Evolutionary conservation across 148 eudicot species (phyloP).

Genomic region (Amaranthus palmeri): DNA sequence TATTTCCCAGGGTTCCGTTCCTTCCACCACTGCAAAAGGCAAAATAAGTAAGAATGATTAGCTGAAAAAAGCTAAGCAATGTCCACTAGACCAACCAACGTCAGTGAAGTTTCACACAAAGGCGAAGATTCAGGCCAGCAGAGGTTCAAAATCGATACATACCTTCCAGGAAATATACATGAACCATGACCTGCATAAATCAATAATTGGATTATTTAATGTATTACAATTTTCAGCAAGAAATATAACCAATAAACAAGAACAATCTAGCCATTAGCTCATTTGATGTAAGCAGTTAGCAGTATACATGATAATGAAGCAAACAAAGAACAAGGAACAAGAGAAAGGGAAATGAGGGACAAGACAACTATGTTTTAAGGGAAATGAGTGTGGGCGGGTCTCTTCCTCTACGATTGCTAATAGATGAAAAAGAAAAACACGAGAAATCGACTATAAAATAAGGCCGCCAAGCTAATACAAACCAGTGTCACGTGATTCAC

Average conservation of each 20-base stretch:
- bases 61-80: not conserved
- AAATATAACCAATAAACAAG: not conserved
- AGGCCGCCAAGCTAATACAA: too few relatives aligned
- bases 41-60: slow-evolving; percentile 3
- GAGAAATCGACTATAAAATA: too few relatives aligned
- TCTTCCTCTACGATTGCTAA: too few relatives aligned
- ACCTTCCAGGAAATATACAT: slow-evolving; percentile 90
- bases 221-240: not conserved
- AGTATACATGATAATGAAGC: too few relatives aligned
- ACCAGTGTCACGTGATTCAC: too few relatives aligned
- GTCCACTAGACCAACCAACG: not conserved
- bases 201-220: not conserved
- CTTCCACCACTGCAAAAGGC: slow-evolving; percentile 45
- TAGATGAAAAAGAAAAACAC: too few relatives aligned
- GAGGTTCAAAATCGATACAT: slow-evolving; percentile 9
- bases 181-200: slow-evolving; percentile 74
- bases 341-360: too few relatives aligned
- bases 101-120: too few relatives aligned
- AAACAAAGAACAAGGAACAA: not conserved
- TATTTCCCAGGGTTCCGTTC: slow-evolving; percentile 49
- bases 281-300: too few relatives aligned
- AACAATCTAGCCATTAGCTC: not conserved
- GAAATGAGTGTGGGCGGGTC: too few relatives aligned
- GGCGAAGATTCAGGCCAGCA: not conserved
- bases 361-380: too few relatives aligned